Evolutionary conservation across 2,329 filamentous ascomycete genomes (phyloP).

Genomic region (Teratosphaeria gauchensis): DNA sequence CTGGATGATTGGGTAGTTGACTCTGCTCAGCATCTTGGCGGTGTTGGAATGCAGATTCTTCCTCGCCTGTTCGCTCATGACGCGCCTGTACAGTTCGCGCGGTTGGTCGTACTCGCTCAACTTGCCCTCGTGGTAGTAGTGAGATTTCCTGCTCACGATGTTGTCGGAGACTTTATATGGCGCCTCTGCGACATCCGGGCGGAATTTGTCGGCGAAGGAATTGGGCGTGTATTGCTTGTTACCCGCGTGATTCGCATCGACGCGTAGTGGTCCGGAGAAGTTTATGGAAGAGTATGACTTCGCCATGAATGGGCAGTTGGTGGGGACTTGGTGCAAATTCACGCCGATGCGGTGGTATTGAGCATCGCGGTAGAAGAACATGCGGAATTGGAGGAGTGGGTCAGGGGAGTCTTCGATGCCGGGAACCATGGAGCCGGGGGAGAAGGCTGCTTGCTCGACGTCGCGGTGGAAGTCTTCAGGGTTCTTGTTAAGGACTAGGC

Average conservation of each 20-base stretch:
- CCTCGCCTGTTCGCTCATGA: slow-evolving; percentile 38
- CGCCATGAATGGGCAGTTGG: slow-evolving; percentile 41
- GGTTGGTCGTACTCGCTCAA: slow-evolving; percentile 45
- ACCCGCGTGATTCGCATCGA: slow-evolving; percentile 38
- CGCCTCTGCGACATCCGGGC: slow-evolving; percentile 41
- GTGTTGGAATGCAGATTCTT: slow-evolving; percentile 43
- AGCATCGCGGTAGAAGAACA: slow-evolving; percentile 37
- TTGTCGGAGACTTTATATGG: slow-evolving; percentile 42
- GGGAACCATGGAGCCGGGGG: slow-evolving; percentile 41
- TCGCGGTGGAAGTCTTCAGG: slow-evolving; percentile 44
- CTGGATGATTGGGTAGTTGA: slow-evolving; percentile 21
- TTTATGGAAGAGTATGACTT: slow-evolving; percentile 37
- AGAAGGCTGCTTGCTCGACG: slow-evolving; percentile 44
- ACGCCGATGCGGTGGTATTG: slow-evolving; percentile 45
- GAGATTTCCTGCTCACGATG: slow-evolving; percentile 42
- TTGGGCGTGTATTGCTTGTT: slow-evolving; percentile 46
- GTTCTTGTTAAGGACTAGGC: slow-evolving; percentile 45
- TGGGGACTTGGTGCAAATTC: slow-evolving; percentile 41
- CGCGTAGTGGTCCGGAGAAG: slow-evolving; percentile 41
- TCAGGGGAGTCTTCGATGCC: slow-evolving; percentile 43
- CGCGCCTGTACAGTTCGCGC: slow-evolving; percentile 35
- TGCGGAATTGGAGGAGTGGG: slow-evolving; percentile 36
- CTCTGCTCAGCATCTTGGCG: slow-evolving; percentile 23
- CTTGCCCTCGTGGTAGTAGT: slow-evolving; percentile 47
- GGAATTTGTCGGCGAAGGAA: slow-evolving; percentile 43